Conservation (phyloP, 2,329 filamentous ascomycete genomes). For the Cladosporium oxysporum region DNA sequence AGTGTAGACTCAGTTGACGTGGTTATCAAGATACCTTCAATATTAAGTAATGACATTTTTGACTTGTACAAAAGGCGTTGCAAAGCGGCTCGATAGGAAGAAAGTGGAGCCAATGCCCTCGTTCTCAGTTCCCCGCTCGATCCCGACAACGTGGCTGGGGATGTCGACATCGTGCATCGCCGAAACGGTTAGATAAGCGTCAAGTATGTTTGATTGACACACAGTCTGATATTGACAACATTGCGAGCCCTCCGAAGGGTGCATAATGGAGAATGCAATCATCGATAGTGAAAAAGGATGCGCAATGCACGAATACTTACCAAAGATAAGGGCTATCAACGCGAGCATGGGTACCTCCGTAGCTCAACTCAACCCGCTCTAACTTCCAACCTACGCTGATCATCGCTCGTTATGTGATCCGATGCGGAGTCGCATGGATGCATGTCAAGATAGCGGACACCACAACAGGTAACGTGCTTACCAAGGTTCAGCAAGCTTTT, state of each 20-base stretch:
- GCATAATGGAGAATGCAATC: background rate
- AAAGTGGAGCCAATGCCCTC: background rate
- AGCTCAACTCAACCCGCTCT: background rate
- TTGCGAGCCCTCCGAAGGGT: background rate
- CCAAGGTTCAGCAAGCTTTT: slow-evolving; percentile 15
- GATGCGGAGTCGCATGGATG: slow-evolving; percentile 13
- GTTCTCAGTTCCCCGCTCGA: background rate
- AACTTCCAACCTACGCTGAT: background rate
- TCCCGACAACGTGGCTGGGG: background rate
- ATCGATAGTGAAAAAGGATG: background rate
- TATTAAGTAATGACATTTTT: background rate
- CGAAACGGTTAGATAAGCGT: background rate
- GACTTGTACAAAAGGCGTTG: background rate
- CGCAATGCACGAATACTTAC: background rate
- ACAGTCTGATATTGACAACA: too few relatives aligned
- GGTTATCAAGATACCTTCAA: background rate
- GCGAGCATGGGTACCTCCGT: background rate
- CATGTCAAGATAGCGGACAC: slow-evolving; percentile 7
- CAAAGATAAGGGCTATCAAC: background rate
- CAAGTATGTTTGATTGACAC: background rate
- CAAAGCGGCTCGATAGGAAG: background rate
- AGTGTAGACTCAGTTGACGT: background rate
- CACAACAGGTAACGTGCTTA: slow-evolving; percentile 9
- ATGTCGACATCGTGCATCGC: background rate
- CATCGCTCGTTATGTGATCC: background rate